Percentiles rank a stretch among this genome's conserved stretches.
Conservation (phyloP, 176 grass and related monocot species). For the Hordeum vulgare region DNA sequence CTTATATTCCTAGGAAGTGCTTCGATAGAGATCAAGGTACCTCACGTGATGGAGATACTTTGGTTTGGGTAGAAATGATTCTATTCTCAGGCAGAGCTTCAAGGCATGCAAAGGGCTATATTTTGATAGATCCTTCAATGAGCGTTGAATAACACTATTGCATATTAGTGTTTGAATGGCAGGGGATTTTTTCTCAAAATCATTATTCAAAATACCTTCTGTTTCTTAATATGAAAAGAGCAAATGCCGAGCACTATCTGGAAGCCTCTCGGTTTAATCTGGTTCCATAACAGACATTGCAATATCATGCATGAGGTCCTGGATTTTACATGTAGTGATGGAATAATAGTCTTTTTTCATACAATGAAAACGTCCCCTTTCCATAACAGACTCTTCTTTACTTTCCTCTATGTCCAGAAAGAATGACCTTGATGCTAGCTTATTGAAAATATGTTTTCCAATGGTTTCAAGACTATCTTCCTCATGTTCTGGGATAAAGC, state of each 20-base stretch:
- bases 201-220: background rate
- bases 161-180: background rate
- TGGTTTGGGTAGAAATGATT: background rate
- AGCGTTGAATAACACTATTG: accelerated
- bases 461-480: no score
- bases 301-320: background rate
- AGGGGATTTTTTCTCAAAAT: background rate
- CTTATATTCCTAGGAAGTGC: no score
- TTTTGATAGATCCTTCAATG: background rate
- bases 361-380: no score
- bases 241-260: background rate
- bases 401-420: background rate
- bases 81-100: accelerated
- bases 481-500: no score
- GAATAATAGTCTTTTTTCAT: no score
- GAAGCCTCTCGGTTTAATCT: accelerated
- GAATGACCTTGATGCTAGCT: background rate
- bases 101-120: background rate
- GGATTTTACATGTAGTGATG: background rate
- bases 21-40: no score
- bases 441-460: background rate
- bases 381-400: no score
- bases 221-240: background rate
- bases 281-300: background rate
- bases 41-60: no score